Percentiles rank a stretch among this genome's conserved stretches.
phyloP scores from a whole-genome alignment of 257 asterid species.

The Fraxinus pennsylvanica region DNA sequence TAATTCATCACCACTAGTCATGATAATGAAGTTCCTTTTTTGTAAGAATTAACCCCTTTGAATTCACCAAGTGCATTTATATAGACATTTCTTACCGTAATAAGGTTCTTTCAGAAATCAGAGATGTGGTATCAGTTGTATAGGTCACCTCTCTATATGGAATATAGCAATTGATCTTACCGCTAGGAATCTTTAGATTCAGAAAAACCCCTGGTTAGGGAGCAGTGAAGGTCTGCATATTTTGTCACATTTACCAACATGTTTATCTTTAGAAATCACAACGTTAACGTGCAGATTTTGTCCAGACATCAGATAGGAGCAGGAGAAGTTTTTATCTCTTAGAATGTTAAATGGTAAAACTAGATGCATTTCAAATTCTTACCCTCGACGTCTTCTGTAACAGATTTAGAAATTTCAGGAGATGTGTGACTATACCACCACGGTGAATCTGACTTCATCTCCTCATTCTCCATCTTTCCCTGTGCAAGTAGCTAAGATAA shows the following conservation, averaged over 20 bases:
- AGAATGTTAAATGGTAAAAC: background rate
- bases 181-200: background rate
- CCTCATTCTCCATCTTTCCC: slow-evolving; percentile 48
- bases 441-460: slow-evolving; percentile 28
- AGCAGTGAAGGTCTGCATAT: background rate
- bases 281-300: background rate
- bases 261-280: background rate
- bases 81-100: background rate
- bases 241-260: background rate
- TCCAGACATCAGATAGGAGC: background rate
- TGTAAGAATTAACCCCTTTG: background rate
- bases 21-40: background rate
- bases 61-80: background rate
- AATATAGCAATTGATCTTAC: background rate
- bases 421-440: slow-evolving; percentile 27
- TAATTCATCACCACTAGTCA: no score
- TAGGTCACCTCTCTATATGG: background rate
- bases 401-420: slow-evolving; percentile 40
- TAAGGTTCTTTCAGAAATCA: background rate
- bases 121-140: background rate
- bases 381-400: slow-evolving; percentile 60
- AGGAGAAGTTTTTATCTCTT: background rate
- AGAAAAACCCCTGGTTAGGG: background rate
- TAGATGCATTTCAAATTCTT: slow-evolving; percentile 10
- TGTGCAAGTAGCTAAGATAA: slow-evolving; percentile 10